These are phyloP conservation scores for Hygrocybe coccinea DNA, from an alignment of 768 basidiomycete species.

Conservation along the genomic window DNA sequence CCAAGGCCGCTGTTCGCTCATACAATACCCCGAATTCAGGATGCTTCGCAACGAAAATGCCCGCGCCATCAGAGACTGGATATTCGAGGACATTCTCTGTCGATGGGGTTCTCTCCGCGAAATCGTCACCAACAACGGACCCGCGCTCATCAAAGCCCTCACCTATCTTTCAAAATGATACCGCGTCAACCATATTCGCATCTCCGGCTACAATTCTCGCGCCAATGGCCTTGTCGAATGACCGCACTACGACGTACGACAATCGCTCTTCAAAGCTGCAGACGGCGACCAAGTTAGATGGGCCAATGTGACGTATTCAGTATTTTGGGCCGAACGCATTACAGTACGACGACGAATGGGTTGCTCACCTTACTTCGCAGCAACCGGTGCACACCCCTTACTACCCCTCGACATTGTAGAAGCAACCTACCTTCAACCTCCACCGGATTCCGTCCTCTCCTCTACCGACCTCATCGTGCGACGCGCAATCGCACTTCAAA, in stretches of 20 bases:
- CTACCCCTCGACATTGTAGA: slow-evolving; percentile 23
- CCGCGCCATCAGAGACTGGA: slow-evolving; percentile 10
- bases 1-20: too few species aligned
- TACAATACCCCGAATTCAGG: slow-evolving; percentile 21
- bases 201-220: slow-evolving; percentile 28
- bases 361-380: slow-evolving; percentile 29
- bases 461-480: slow-evolving; percentile 10
- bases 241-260: slow-evolving; percentile 17
- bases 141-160: slow-evolving; percentile 25
- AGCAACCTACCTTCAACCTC: slow-evolving; percentile 16
- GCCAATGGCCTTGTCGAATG: slow-evolving; percentile 33
- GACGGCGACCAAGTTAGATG: slow-evolving; percentile 20
- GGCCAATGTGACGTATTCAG: slow-evolving; percentile 16
- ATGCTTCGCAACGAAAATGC: slow-evolving; percentile 21
- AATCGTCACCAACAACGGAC: slow-evolving; percentile 38
- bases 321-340: slow-evolving; percentile 30
- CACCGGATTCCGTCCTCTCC: slow-evolving; percentile 4
- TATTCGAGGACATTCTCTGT: slow-evolving; percentile 10
- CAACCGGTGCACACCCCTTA: slow-evolving; percentile 24
- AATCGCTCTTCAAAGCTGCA: slow-evolving; percentile 24
- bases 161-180: too few species aligned
- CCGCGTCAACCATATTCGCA: too few species aligned
- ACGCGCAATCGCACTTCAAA: slow-evolving; percentile 13
- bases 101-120: slow-evolving; percentile 31
- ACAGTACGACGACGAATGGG: slow-evolving; percentile 24